Evolutionary conservation across 768 basidiomycete genomes (phyloP), one percentile per base, ranked within the genome.

Genomic region (Podaxis rugospora): DNA sequence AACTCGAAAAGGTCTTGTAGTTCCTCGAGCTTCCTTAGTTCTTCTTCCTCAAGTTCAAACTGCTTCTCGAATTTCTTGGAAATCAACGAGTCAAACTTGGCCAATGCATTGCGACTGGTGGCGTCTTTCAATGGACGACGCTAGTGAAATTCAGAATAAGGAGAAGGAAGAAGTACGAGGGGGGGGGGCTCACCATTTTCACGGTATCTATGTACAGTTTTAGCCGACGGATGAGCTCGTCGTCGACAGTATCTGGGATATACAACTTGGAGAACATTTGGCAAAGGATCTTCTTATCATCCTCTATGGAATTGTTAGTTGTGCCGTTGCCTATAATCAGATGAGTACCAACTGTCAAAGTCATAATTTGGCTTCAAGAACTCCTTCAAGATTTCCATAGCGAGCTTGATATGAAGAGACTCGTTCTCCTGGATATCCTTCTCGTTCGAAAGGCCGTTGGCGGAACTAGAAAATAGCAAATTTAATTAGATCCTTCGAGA

Each of bases 61-160:
- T 89, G 85, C 57, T 83, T 79, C 39, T 85, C 83, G 63, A 87
- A 93, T 66, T 85, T 87, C 78, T 92, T 94, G 52, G 74, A 71
- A 46, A 97, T 76, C 3, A 76, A 62, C 0, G 78, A 70, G 35
- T 91, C 86, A 68, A 96, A 95, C 63, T 86, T 87, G 23, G 72
- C 75, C 53, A 96, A 77, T 0, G 92, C 87, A 62, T 88, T 94
- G 46, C 82, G 84, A 13, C 88, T 70, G 72, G 61, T 80, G 66
- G 51, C 79, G 74, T 76, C 95, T 79, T 58, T 80, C 70, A 69
- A 83, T 62, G 74, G 77, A 1, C 76, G 77, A 51, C 71, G 72
- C 79, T 81, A 27, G 51, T 53, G 16, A n/a, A 39, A 53, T 21
- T 36, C 37, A 18, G 64, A 7, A 27, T 40, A 18, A 35, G 35